A percentile compares a stretch with the other conserved stretches of the same genome.
Conservation (phyloP, 1,139 yeast genomes). For the Pichia sp. region DNA sequence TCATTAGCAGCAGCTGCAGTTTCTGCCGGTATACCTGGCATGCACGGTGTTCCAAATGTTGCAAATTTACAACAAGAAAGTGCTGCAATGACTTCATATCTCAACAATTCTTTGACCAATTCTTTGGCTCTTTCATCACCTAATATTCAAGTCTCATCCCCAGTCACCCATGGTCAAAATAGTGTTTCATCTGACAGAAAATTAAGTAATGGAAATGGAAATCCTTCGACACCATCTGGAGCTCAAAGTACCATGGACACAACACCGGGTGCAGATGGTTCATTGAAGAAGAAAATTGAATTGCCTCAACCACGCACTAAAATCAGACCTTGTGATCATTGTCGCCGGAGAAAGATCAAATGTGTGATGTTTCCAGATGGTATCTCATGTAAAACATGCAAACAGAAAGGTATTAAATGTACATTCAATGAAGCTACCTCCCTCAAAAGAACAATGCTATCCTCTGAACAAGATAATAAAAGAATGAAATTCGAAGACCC, state of each 20-base stretch:
- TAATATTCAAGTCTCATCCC: background rate
- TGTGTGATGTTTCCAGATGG: slow-evolving; percentile 62
- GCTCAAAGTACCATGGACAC: background rate
- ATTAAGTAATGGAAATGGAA: background rate
- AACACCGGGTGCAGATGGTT: background rate
- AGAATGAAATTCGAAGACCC: slow-evolving; percentile 33
- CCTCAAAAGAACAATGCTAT: slow-evolving; percentile 27
- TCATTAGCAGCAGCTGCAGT: slow-evolving; percentile 6
- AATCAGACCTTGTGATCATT: slow-evolving; percentile 61
- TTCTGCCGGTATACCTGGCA: slow-evolving; percentile 5
- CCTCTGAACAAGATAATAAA: slow-evolving; percentile 23
- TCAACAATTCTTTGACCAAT: slow-evolving; percentile 2
- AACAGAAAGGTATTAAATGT: slow-evolving; percentile 63
- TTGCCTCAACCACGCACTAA: slow-evolving; percentile 34
- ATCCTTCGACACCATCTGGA: background rate
- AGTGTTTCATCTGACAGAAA: background rate
- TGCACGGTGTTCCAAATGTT: background rate
- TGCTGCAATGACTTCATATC: slow-evolving; percentile 1
- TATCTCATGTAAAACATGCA: slow-evolving; percentile 66
- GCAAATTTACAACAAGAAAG: slow-evolving; percentile 3
- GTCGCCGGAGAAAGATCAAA: slow-evolving; percentile 62
- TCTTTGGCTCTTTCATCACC: slow-evolving; percentile 1
- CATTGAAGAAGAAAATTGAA: slow-evolving; percentile 19
- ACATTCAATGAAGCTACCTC: slow-evolving; percentile 40
- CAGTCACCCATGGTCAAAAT: background rate